Conservation (phyloP, 148 eudicot species). For the Rhododendron williamsianum region DNA sequence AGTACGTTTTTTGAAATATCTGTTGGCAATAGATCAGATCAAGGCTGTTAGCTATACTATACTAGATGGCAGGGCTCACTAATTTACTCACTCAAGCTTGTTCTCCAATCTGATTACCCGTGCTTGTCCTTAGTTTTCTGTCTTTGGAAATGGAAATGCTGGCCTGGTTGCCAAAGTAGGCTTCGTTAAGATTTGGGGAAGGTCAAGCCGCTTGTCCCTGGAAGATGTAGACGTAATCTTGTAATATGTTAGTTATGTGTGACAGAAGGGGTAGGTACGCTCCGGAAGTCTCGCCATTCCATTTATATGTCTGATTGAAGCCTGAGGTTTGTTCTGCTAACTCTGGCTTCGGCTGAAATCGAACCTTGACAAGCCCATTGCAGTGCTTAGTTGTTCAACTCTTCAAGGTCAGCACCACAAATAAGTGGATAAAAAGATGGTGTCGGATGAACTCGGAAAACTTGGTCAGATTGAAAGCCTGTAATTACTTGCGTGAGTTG, state of each 20-base stretch:
- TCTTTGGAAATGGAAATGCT: no score
- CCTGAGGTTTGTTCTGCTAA: no score
- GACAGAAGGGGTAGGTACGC: background rate
- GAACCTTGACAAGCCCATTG: no score
- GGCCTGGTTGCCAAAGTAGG: background rate
- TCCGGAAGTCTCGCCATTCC: no score
- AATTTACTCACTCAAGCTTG: no score
- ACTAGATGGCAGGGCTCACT: no score
- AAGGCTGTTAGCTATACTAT: background rate
- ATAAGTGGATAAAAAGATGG: background rate
- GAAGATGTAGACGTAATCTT: background rate
- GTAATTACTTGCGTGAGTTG: background rate
- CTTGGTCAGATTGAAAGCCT: background rate
- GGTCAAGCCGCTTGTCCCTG: background rate
- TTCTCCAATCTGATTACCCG: background rate
- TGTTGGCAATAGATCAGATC: background rate
- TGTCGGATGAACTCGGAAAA: background rate
- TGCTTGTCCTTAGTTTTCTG: background rate
- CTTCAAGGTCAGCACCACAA: background rate
- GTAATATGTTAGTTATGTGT: background rate
- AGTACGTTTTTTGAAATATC: no score
- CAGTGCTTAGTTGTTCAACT: no score
- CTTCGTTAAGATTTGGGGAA: background rate
- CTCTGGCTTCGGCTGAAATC: no score
- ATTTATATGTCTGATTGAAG: no score